phyloP scores from a whole-genome alignment of 176 grass and related monocot species.

The Phragmites australis region DNA sequence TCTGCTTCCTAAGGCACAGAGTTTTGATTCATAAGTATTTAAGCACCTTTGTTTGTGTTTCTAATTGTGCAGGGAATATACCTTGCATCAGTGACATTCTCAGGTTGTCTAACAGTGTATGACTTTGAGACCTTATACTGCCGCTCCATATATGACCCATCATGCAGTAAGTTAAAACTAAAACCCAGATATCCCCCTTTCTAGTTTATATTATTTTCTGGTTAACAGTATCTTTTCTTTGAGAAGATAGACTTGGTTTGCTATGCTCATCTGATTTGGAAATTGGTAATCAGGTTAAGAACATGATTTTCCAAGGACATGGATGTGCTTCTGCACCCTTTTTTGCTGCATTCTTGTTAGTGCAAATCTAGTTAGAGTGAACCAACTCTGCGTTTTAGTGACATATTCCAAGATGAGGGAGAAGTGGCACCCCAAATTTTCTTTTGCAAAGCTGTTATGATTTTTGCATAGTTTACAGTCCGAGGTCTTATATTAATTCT shows the following conservation, averaged over 20 bases:
- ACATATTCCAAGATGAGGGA: background rate
- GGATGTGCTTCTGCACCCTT: background rate
- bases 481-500: slow-evolving; percentile 3
- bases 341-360: slow-evolving; percentile 27
- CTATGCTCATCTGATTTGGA: slow-evolving; percentile 11
- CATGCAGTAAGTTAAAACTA: slow-evolving; percentile 56
- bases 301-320: slow-evolving; percentile 19
- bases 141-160: slow-evolving; percentile 56
- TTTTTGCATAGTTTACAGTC: slow-evolving; percentile 30
- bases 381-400: too few relatives aligned
- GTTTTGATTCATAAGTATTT: slow-evolving; percentile 14
- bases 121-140: slow-evolving; percentile 95
- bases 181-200: background rate
- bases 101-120: slow-evolving; percentile 91
- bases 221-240: slow-evolving; percentile 8
- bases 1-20: slow-evolving; percentile 12
- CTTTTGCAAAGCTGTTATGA: slow-evolving; percentile 6
- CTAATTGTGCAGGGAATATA: slow-evolving; percentile 77
- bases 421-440: slow-evolving; percentile 19
- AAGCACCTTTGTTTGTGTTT: slow-evolving; percentile 35
- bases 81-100: slow-evolving; percentile 83
- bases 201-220: background rate
- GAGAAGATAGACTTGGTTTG: background rate
- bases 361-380: slow-evolving; percentile 29
- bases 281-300: slow-evolving; percentile 8